Conservation (phyloP, 768 basidiomycete genomes). For the Amanita fuliginea region DNA sequence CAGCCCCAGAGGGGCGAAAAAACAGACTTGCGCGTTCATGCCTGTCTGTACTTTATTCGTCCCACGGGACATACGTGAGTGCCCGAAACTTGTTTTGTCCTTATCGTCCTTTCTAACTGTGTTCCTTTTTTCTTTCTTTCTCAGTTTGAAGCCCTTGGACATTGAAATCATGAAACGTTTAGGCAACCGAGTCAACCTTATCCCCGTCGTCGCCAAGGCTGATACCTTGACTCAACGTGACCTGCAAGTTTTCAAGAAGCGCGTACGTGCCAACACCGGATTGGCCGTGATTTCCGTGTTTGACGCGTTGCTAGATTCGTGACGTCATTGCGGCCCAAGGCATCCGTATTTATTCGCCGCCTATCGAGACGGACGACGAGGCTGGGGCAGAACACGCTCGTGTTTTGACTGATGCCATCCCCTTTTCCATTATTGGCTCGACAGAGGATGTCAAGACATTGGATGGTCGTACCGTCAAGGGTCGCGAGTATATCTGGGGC, state of each 20-base stretch:
- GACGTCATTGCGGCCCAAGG: conserved; percentile 86
- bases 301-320: conserved; percentile 46
- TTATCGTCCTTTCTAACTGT: conserved; percentile 2
- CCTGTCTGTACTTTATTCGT: conserved; percentile 94
- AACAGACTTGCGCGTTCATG: conserved; percentile 91
- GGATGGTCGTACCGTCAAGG: conserved; percentile 92
- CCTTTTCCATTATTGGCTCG: conserved; percentile 97
- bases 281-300: conserved; percentile 3
- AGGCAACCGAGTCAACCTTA: conserved; percentile 94
- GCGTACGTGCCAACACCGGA: conserved; percentile 39
- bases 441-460: conserved; percentile 88
- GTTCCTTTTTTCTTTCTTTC: background rate
- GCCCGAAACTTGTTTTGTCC: background rate
- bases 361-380: conserved; percentile 80
- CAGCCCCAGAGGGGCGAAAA: conserved; percentile 94
- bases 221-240: conserved; percentile 96
- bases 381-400: conserved; percentile 76
- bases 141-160: conserved; percentile 91
- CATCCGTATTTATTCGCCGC: conserved; percentile 92
- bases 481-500: conserved; percentile 98
- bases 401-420: conserved; percentile 81
- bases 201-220: conserved; percentile 95
- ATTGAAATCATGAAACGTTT: conserved; percentile 99
- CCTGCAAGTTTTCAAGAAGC: conserved; percentile 84
- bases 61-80: conserved; percentile 94